These are phyloP conservation scores for Auricularia sp. DNA, from an alignment of 768 basidiomycete species.

Conservation along the genomic window DNA sequence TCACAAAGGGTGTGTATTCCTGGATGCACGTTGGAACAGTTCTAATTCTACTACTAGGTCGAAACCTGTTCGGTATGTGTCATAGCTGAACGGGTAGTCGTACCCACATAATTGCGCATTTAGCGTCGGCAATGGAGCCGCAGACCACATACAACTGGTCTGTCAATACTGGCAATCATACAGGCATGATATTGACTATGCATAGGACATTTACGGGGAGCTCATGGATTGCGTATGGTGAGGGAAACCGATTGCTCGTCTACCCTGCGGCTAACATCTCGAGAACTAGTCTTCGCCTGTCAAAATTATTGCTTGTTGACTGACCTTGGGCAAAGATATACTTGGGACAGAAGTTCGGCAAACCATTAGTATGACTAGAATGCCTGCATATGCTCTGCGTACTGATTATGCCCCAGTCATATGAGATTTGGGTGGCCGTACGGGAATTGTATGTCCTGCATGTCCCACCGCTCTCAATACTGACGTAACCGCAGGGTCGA, in stretches of 20 bases:
- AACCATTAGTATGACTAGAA: conserved; percentile 49
- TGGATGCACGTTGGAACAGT: neutral
- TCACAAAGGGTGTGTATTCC: conserved; percentile 45
- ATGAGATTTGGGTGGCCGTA: conserved; percentile 42
- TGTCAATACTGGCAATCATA: conserved; percentile 7
- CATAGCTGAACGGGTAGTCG: neutral
- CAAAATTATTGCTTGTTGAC: too few relatives aligned
- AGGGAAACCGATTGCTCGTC: neutral
- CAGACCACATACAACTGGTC: conserved; percentile 84
- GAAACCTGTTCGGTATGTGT: conserved; percentile 56
- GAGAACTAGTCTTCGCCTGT: too few relatives aligned
- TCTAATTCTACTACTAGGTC: conserved; percentile 24
- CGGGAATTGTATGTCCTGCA: conserved; percentile 41
- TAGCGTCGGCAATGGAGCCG: conserved; percentile 91
- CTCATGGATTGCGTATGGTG: conserved; percentile 22
- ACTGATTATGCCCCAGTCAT: conserved; percentile 27
- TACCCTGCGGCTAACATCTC: too few relatives aligned
- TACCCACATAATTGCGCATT: conserved; percentile 1
- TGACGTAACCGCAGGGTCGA: conserved; percentile 44
- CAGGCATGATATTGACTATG: too few relatives aligned
- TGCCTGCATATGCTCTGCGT: conserved; percentile 4
- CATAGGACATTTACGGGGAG: conserved; percentile 93
- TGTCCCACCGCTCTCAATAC: neutral
- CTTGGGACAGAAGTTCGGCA: conserved; percentile 87
- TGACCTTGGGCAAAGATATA: conserved; percentile 45